Conservation (phyloP, 805 yeast genomes). For the Kluyveromyces nonfermentans region DNA sequence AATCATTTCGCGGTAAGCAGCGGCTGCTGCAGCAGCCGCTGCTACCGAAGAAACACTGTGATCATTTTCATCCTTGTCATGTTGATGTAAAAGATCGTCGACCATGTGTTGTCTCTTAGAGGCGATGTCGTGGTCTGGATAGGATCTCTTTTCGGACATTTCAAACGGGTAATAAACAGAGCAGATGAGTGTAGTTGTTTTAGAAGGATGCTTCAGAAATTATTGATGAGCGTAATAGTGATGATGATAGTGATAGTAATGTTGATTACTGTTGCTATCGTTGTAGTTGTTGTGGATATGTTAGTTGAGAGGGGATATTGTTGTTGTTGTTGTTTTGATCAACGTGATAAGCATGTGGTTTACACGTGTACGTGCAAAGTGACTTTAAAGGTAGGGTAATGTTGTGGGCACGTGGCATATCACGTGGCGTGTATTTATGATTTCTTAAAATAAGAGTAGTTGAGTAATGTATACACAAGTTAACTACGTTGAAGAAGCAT, state of each 20-base stretch:
- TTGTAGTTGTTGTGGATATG: not conserved
- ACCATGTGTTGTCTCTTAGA: constrained; percentile 3
- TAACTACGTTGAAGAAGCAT: too few relatives aligned
- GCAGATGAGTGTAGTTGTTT: too few relatives aligned
- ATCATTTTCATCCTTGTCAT: constrained; percentile 4
- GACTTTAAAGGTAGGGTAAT: not conserved
- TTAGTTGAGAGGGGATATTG: not conserved
- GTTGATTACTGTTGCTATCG: not conserved
- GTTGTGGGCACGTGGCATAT: not conserved
- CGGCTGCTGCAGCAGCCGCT: constrained; percentile 22
- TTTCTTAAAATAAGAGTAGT: too few relatives aligned
- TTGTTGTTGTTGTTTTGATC: not conserved
- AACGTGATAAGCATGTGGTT: constrained; percentile 5
- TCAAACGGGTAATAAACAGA: too few relatives aligned
- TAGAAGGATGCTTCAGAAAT: too few relatives aligned
- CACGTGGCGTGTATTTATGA: not conserved
- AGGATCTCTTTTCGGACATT: constrained; percentile 3
- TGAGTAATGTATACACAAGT: too few relatives aligned
- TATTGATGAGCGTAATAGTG: too few relatives aligned
- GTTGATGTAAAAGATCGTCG: constrained; percentile 1
- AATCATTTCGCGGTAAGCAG: constrained; percentile 18
- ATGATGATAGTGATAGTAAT: not conserved
- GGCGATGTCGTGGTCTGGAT: not conserved
- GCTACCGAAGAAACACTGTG: constrained; percentile 13
- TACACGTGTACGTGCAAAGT: constrained; percentile 1